Conservation (phyloP, 2,329 filamentous ascomycete genomes). For the Talaromyces sp. region DNA sequence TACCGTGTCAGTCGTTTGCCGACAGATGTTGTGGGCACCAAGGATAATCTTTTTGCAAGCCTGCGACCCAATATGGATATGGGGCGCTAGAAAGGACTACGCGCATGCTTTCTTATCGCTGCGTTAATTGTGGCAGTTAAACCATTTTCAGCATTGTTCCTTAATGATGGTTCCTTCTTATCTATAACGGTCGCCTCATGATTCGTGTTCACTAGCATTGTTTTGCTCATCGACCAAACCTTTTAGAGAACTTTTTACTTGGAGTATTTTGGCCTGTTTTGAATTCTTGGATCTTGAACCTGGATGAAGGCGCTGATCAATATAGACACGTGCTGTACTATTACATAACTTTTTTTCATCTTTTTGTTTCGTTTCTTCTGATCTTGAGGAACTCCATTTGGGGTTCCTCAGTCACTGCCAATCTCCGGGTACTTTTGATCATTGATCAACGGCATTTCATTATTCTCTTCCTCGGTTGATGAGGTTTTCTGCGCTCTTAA, state of each 20-base stretch:
- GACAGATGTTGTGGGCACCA: constrained; percentile 72
- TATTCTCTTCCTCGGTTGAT: neutral
- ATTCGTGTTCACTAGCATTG: constrained; percentile 8
- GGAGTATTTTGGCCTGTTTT: neutral
- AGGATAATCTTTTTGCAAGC: constrained; percentile 58
- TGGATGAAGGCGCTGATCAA: constrained; percentile 5
- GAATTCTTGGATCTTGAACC: constrained; percentile 2
- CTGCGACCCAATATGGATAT: constrained; percentile 55
- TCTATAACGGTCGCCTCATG: constrained; percentile 11
- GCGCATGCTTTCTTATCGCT: neutral
- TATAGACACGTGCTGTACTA: constrained; percentile 10
- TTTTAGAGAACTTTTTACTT: constrained; percentile 7
- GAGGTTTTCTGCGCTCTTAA: neutral
- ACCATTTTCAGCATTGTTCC: constrained; percentile 6
- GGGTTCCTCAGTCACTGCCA: neutral
- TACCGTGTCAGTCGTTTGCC: constrained; percentile 83
- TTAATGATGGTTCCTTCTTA: constrained; percentile 7
- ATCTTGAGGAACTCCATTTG: neutral
- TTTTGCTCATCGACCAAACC: constrained; percentile 6
- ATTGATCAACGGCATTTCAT: neutral
- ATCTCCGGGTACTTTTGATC: neutral
- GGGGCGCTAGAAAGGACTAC: constrained; percentile 17
- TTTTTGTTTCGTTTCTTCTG: neutral
- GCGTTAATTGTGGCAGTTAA: neutral
- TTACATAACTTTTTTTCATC: no score